Evolutionary conservation across 2,329 filamentous ascomycete species (phyloP).

Genomic region (Aspergillus uvarum): DNA sequence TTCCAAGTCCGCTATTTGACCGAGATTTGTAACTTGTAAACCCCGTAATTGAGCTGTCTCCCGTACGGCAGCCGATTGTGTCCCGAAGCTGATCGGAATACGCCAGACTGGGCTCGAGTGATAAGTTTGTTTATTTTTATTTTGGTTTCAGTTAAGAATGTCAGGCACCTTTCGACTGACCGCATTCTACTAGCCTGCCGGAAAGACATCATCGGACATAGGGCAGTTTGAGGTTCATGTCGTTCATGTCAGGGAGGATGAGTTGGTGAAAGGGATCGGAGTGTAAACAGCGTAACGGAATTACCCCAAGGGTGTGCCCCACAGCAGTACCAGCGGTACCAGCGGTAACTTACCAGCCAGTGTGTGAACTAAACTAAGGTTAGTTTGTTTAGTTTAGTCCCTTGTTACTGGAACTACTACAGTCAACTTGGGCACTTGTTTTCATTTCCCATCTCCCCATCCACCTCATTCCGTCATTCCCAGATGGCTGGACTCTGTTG

Average conservation of each 20-base stretch:
- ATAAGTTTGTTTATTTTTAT: background rate
- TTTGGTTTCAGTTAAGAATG: conserved; percentile 5
- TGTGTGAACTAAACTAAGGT: too few species aligned
- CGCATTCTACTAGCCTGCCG: background rate
- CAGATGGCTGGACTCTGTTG: background rate
- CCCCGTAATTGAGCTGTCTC: too few species aligned
- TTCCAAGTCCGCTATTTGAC: background rate
- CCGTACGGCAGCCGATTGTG: too few species aligned
- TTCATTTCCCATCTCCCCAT: too few species aligned
- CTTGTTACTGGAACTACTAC: background rate
- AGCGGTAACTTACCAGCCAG: too few species aligned
- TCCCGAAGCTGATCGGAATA: background rate
- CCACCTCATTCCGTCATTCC: background rate
- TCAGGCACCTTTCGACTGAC: background rate
- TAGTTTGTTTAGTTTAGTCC: background rate
- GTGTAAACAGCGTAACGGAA: background rate
- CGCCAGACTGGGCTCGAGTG: background rate
- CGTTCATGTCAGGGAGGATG: background rate
- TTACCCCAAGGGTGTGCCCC: background rate
- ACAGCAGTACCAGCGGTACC: too few species aligned
- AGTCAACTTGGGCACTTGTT: too few species aligned
- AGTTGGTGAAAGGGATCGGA: background rate
- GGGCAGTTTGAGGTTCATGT: background rate
- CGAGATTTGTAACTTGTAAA: background rate
- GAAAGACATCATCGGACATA: background rate